A percentile compares a stretch with the other conserved stretches of the same genome.
Conservation (phyloP, 1,139 yeast species). For the Yarrowia galli region DNA sequence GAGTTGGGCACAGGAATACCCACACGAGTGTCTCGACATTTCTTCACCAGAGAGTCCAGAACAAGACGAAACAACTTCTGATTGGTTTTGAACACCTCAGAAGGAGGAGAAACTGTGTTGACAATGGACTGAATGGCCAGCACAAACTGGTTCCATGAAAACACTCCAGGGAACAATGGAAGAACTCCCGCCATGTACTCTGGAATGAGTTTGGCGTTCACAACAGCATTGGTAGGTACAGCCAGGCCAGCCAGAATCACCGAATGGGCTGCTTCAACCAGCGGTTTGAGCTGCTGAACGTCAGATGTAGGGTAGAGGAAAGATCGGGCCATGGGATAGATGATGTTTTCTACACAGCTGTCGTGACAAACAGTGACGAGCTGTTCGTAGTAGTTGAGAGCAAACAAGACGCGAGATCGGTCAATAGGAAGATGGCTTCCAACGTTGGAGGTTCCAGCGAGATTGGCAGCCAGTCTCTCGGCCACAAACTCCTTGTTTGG, state of each 20-base stretch:
- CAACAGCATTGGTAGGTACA: constrained; percentile 44
- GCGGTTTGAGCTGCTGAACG: constrained; percentile 48
- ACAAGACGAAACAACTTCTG: constrained; percentile 54
- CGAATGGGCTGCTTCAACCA: constrained; percentile 73
- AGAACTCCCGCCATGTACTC: constrained; percentile 52
- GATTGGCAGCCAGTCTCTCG: constrained; percentile 22
- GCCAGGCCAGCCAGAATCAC: constrained; percentile 57
- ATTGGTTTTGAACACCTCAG: constrained; percentile 49
- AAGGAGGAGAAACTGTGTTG: constrained; percentile 58
- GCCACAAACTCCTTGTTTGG: constrained; percentile 29
- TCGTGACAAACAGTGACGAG: constrained; percentile 55
- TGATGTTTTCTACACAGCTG: constrained; percentile 50
- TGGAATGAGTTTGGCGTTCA: constrained; percentile 48
- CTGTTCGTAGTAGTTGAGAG: constrained; percentile 66
- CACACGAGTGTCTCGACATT: constrained; percentile 42
- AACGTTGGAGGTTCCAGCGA: constrained; percentile 29
- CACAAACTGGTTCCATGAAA: constrained; percentile 65
- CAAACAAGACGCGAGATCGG: constrained; percentile 62
- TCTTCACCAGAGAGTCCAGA: constrained; percentile 53
- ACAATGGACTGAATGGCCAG: constrained; percentile 68
- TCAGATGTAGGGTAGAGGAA: constrained; percentile 52
- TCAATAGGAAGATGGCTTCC: constrained; percentile 48
- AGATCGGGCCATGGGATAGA: constrained; percentile 57
- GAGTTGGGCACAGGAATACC: constrained; percentile 12
- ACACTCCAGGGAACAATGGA: constrained; percentile 62